These are phyloP conservation scores for Hydnomerulius pinastri DNA, from an alignment of 768 basidiomycete species.

Conservation along the genomic window DNA sequence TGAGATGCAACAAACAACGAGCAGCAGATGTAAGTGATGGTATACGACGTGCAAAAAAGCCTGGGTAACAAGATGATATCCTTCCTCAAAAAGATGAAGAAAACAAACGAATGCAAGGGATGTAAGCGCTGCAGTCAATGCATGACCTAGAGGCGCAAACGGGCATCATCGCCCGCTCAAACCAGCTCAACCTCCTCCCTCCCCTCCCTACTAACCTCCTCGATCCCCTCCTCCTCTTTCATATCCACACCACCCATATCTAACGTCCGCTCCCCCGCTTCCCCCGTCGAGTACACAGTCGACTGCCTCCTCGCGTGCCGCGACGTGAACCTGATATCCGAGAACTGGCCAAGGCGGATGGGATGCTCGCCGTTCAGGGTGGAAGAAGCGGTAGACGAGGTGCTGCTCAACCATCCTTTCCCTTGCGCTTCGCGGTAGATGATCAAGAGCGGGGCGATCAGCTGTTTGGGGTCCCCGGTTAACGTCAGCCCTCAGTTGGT, in stretches of 20 bases:
- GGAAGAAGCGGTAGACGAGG: constrained; percentile 4
- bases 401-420: constrained; percentile 34
- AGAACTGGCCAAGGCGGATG: constrained; percentile 17
- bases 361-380: constrained; percentile 1
- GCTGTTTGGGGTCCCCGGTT: constrained; percentile 27
- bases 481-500: too few species aligned
- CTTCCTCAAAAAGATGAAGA: too few species aligned
- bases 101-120: too few species aligned
- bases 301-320: neutral
- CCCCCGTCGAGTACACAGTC: neutral
- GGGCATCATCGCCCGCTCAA: neutral
- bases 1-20: too few species aligned
- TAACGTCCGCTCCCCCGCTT: neutral
- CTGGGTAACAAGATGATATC: neutral
- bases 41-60: too few species aligned
- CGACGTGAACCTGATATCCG: constrained; percentile 26
- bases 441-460: constrained; percentile 40
- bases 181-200: neutral
- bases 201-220: constrained; percentile 1
- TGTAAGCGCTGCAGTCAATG: neutral
- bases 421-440: constrained; percentile 41
- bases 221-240: neutral
- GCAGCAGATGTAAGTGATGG: too few species aligned
- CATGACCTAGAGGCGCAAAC: too few species aligned
- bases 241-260: too few species aligned